Percentiles rank a stretch among this genome's conserved stretches.
Evolutionary conservation across 2,329 filamentous ascomycete species (phyloP).

Genomic region (Trichoderma sp.): DNA sequence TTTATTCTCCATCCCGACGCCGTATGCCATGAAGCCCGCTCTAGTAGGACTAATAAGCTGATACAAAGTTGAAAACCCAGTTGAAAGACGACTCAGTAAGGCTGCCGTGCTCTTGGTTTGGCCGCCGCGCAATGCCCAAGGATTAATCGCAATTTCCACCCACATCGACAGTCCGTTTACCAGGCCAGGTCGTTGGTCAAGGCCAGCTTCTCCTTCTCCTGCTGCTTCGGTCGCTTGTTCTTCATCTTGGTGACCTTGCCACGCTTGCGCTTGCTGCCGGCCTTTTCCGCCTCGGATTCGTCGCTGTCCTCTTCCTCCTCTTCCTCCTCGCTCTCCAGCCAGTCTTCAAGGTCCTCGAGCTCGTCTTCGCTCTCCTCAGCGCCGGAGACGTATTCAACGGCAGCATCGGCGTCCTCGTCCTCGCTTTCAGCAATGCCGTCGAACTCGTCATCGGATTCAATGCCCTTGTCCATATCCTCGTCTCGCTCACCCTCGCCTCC

Average conservation of each 20-base stretch:
- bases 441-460: conserved; percentile 70
- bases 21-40: conserved; percentile 16
- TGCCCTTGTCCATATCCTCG: conserved; percentile 84
- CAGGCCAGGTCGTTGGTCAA: conserved; percentile 48
- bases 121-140: neutral
- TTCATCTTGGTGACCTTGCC: conserved; percentile 51
- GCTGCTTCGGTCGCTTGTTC: conserved; percentile 51
- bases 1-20: conserved; percentile 22
- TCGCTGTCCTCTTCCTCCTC: conserved; percentile 60
- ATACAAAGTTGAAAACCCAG: conserved; percentile 19
- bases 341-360: conserved; percentile 82
- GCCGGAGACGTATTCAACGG: conserved; percentile 92
- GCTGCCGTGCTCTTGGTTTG: conserved; percentile 2
- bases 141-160: neutral
- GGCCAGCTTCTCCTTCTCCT: conserved; percentile 61
- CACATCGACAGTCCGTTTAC: conserved; percentile 31
- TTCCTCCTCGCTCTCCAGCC: conserved; percentile 74
- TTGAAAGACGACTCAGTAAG: neutral
- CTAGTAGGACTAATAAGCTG: conserved; percentile 4
- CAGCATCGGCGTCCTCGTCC: conserved; percentile 70
- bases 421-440: conserved; percentile 71
- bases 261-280: conserved; percentile 58
- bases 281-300: conserved; percentile 58
- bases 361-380: conserved; percentile 82
- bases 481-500: conserved; percentile 81